Conservation (phyloP, 345 rosid species). For the Pugionium cornutum region DNA sequence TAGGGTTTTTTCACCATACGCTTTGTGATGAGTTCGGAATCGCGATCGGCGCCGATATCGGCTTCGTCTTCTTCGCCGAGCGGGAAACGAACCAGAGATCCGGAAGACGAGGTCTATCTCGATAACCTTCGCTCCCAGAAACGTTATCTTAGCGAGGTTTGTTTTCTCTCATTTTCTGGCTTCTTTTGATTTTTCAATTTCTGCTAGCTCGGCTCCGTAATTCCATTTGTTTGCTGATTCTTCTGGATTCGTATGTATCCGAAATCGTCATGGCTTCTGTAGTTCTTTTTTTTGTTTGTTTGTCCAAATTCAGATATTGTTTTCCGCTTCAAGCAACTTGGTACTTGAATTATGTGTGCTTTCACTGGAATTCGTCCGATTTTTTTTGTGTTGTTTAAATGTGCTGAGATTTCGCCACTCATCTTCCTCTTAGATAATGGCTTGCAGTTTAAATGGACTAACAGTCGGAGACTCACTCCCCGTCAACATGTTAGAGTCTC, state of each 20-base stretch:
- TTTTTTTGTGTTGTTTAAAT: not conserved
- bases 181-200: not conserved
- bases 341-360: not conserved
- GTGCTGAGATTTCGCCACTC: not conserved
- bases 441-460: conserved; percentile 90
- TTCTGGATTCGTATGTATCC: not conserved
- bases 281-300: not conserved
- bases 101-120: conserved; percentile 88
- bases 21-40: conserved; percentile 23
- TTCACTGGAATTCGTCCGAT: no score
- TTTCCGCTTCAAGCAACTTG: not conserved
- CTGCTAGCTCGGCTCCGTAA: not conserved
- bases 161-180: not conserved
- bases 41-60: conserved; percentile 39
- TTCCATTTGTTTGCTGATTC: not conserved
- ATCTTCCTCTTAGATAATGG: conserved; percentile 70
- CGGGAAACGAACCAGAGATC: conserved; percentile 84
- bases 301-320: not conserved
- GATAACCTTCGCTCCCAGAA: conserved; percentile 94
- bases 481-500: conserved; percentile 84
- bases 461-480: conserved; percentile 85
- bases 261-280: not conserved
- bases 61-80: conserved; percentile 53
- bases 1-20: not conserved
- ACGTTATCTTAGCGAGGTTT: conserved; percentile 94